Conservation (phyloP, 805 yeast genomes). For the Suhomyces emberorum region DNA sequence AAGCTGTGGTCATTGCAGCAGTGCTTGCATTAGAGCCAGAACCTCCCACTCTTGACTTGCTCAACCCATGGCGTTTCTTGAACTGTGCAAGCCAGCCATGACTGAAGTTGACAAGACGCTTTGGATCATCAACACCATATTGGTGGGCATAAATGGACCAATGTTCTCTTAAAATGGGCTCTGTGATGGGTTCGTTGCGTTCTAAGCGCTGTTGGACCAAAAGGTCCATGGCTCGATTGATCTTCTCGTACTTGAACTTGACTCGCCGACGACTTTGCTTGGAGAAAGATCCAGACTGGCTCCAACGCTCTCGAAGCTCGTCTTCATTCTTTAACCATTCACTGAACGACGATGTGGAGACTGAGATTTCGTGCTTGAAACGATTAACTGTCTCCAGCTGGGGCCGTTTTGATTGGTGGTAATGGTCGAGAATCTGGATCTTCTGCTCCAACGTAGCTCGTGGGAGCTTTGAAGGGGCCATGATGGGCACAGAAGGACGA, state of each 20-base stretch:
- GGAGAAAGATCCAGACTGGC: conserved; percentile 26
- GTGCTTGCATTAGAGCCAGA: conserved; percentile 1
- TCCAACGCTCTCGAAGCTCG: conserved; percentile 46
- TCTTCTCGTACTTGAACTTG: conserved; percentile 53
- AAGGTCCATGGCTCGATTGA: conserved; percentile 57
- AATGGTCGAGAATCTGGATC: conserved; percentile 51
- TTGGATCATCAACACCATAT: conserved; percentile 59
- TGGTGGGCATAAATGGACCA: conserved; percentile 55
- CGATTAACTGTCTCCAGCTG: conserved; percentile 58
- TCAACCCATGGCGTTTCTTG: conserved; percentile 54
- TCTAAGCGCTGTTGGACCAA: conserved; percentile 45
- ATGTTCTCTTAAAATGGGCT: conserved; percentile 52
- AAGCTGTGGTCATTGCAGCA: conserved; percentile 1
- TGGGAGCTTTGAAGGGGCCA: conserved; percentile 28
- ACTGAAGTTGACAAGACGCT: conserved; percentile 50
- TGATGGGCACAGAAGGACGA: background rate
- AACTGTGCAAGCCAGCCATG: conserved; percentile 65
- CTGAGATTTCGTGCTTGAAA: conserved; percentile 48
- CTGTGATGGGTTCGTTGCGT: conserved; percentile 47
- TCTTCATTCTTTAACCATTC: conserved; percentile 59
- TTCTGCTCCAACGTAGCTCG: conserved; percentile 61
- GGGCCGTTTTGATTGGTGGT: conserved; percentile 46
- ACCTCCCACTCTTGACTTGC: conserved; percentile 29
- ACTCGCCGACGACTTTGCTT: conserved; percentile 43
- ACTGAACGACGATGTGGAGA: conserved; percentile 57